These are phyloP conservation scores for Neurospora sp. DNA, from an alignment of 495 filamentous ascomycete genomes.

Conservation along the genomic window DNA sequence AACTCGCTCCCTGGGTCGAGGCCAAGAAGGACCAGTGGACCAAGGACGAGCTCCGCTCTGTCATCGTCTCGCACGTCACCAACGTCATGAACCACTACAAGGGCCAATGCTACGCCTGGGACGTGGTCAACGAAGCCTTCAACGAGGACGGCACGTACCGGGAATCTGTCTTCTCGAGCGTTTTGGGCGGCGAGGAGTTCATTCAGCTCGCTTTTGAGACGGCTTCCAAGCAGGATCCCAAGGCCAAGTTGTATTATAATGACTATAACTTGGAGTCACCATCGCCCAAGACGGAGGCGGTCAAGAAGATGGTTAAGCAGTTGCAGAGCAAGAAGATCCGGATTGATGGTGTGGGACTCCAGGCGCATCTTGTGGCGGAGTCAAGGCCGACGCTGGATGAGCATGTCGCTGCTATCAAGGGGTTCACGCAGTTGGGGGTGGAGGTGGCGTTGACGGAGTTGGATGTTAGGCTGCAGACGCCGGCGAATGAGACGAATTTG, in stretches of 20 bases:
- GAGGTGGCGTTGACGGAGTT: slow-evolving; percentile 49
- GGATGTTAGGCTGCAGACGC: slow-evolving; percentile 45
- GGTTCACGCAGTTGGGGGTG: slow-evolving; percentile 34
- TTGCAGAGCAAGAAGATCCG: slow-evolving; percentile 39
- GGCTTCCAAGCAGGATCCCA: slow-evolving; percentile 40
- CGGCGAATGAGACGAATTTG: slow-evolving; percentile 34
- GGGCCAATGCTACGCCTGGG: slow-evolving; percentile 43
- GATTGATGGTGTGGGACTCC: slow-evolving; percentile 40
- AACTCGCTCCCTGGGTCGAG: slow-evolving; percentile 46
- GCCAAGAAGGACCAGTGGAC: slow-evolving; percentile 42
- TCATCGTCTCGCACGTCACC: slow-evolving; percentile 41
- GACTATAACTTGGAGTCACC: slow-evolving; percentile 54
- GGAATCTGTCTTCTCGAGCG: slow-evolving; percentile 40
- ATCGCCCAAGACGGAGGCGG: slow-evolving; percentile 2
- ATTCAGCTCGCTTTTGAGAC: slow-evolving; percentile 45
- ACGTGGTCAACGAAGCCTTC: slow-evolving; percentile 60
- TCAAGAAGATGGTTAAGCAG: slow-evolving; percentile 13
- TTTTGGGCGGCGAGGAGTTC: slow-evolving; percentile 43
- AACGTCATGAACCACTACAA: slow-evolving; percentile 43
- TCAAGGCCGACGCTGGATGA: slow-evolving; percentile 30
- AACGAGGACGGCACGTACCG: slow-evolving; percentile 53
- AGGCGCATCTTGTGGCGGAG: slow-evolving; percentile 47
- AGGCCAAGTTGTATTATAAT: slow-evolving; percentile 56
- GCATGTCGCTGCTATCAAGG: slow-evolving; percentile 33
- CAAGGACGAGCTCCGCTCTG: slow-evolving; percentile 34